Evolutionary conservation across 2,329 filamentous ascomycete genomes (phyloP), one percentile per base, ranked within the genome.

Genomic region (Botrytis elliptica): DNA sequence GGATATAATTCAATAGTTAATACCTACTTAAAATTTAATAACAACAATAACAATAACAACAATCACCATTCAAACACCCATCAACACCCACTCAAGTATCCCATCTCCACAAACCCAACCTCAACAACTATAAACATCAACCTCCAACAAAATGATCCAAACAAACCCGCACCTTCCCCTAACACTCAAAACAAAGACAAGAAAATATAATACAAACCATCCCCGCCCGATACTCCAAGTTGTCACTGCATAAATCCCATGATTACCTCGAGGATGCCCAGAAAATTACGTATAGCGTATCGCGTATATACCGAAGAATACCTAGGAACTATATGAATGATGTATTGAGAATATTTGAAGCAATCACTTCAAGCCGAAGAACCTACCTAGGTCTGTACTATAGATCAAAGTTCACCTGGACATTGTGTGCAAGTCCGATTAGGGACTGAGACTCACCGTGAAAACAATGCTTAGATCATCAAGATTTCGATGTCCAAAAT

Each of bases 81-180:
- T 1, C 3, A 8, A 18, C 14, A 8, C n/a, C 14, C 8, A 16
- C 3, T 3, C 1, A 18, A 6, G 5, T 55, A 55, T 3, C 8
- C 16, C 1, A 55, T 16, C 14, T 29, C 1, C 14, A 29, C 1
- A 29, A 29, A 16, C 16, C 5, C 52, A n/a, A 2, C 25, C 0
- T 55, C 5, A 4, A 29, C 5, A 16, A 52, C 4, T 14, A n/a
- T n/a, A n/a, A n/a, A n/a, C n/a, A n/a, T n/a, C n/a, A n/a, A n/a
- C n/a, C n/a, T n/a, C n/a, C n/a, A n/a, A 16, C 14, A 55, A 14
- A n/a, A 1, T n/a, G 4, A 16, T 1, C 25, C n/a, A 52, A 52
- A 6, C 12, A 2, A n/a, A 14, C 2, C n/a, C 25, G 1, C 22
- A 52, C 10, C n/a, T n/a, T n/a, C 12, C 49, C 22, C 4, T 52